Conservation (phyloP, 306 rosid genomes). For the Vigna mungo region DNA sequence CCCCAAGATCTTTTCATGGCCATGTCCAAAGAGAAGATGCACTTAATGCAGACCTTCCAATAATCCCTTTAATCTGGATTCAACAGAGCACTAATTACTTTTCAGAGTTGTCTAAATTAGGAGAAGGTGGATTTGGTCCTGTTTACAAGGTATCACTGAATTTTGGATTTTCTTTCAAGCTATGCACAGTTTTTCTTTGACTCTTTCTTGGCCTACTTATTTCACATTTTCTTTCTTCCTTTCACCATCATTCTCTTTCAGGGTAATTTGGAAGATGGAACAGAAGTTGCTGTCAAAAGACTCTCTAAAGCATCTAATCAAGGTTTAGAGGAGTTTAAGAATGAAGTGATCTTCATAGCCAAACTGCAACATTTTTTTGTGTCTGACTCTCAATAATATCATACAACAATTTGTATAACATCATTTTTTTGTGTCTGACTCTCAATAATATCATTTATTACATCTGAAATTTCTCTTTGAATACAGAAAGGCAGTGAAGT, state of each 20-base stretch:
- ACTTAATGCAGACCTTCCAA: slow-evolving; percentile 40
- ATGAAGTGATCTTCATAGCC: slow-evolving; percentile 64
- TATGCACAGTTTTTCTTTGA: not conserved
- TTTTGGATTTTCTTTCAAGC: not conserved
- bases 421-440: not conserved
- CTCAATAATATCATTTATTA: too few species aligned
- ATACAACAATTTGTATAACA: not conserved
- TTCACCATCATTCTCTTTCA: slow-evolving; percentile 28
- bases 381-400: not conserved
- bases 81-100: slow-evolving; percentile 50
- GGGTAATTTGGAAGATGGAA: slow-evolving; percentile 66
- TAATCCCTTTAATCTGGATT: slow-evolving; percentile 42
- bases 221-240: not conserved
- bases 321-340: slow-evolving; percentile 65
- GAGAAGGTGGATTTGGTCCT: slow-evolving; percentile 71
- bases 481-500: slow-evolving; percentile 49
- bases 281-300: slow-evolving; percentile 66
- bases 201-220: not conserved
- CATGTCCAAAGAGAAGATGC: slow-evolving; percentile 15
- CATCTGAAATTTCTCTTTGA: not conserved
- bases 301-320: slow-evolving; percentile 62
- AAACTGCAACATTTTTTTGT: slow-evolving; percentile 54
- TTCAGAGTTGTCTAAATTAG: slow-evolving; percentile 56
- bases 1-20: not conserved
- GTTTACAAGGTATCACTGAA: slow-evolving; percentile 46